Evolutionary conservation across 2,329 filamentous ascomycete species (phyloP).

Genomic region (Hypoxylon sp.): DNA sequence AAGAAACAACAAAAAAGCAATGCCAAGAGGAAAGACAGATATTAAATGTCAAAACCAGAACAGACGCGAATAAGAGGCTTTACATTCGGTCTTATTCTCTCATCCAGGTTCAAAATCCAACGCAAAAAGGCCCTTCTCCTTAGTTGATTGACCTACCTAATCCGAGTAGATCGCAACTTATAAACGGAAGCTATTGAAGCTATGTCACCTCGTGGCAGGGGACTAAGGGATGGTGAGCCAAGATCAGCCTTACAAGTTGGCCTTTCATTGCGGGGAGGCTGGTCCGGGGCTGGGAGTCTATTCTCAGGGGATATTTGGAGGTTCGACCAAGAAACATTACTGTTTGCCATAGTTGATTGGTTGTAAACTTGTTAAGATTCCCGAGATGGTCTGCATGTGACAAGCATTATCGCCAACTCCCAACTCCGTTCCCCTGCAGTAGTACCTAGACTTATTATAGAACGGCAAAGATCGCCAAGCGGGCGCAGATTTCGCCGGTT

Average conservation of each 20-base stretch:
- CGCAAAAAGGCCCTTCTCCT: slow-evolving; percentile 19
- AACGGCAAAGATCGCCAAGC: slow-evolving; percentile 18
- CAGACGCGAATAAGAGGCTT: not conserved
- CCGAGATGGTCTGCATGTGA: not conserved
- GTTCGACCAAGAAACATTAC: slow-evolving; percentile 8
- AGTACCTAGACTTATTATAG: slow-evolving; percentile 4
- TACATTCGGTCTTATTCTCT: slow-evolving; percentile 26
- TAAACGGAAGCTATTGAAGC: no score
- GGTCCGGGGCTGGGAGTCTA: not conserved
- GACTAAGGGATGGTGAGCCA: not conserved
- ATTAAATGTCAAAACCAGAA: not conserved
- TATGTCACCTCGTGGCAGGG: slow-evolving; percentile 10
- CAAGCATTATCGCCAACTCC: no score
- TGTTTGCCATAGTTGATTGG: not conserved
- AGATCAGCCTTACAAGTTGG: slow-evolving; percentile 18
- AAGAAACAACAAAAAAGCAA: not conserved
- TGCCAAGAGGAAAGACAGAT: not conserved
- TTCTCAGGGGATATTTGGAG: slow-evolving; percentile 11
- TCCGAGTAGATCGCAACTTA: no score
- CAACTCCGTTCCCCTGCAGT: slow-evolving; percentile 25
- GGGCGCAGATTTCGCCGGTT: slow-evolving; percentile 2
- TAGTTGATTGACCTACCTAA: slow-evolving; percentile 22
- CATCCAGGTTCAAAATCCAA: slow-evolving; percentile 10
- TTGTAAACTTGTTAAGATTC: not conserved
- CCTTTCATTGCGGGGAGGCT: slow-evolving; percentile 9